Evolutionary conservation across 2,329 filamentous ascomycete species (phyloP).

Genomic region (Drechslerella coelobrocha): DNA sequence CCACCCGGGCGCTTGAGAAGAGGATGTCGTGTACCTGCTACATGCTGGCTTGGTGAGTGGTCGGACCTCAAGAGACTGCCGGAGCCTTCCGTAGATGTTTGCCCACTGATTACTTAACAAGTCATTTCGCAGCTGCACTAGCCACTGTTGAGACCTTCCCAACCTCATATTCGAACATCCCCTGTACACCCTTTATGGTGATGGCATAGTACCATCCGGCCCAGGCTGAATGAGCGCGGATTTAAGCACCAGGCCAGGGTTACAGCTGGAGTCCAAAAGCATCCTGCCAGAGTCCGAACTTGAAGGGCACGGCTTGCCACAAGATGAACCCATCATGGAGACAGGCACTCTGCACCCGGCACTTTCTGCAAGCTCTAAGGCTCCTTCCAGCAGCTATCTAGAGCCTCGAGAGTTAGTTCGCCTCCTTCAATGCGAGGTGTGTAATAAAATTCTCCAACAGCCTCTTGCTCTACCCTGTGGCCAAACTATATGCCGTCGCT

Average conservation of each 20-base stretch:
- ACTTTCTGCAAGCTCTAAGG: not conserved
- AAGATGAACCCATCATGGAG: not conserved
- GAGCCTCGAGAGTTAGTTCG: constrained; percentile 72
- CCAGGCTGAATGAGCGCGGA: not conserved
- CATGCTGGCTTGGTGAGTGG: no score
- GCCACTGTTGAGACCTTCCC: no score
- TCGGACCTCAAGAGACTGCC: no score
- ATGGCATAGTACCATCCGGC: not conserved
- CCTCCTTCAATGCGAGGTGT: constrained; percentile 77
- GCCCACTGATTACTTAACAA: no score
- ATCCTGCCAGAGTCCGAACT: not conserved
- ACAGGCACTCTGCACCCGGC: not conserved
- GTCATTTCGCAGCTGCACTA: no score
- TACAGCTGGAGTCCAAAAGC: not conserved
- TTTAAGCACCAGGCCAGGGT: not conserved
- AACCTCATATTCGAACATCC: no score
- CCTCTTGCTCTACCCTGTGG: constrained; percentile 84
- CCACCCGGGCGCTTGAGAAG: no score
- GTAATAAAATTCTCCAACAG: constrained; percentile 70
- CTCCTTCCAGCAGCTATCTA: constrained; percentile 61
- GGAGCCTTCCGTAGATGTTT: no score
- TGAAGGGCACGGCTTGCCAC: not conserved
- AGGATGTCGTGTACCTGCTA: no score
- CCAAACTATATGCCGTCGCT: constrained; percentile 75
- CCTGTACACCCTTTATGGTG: not conserved